Conservation (phyloP, 176 grass and related monocot genomes). For the Rhipidocladum racemiflorum region DNA sequence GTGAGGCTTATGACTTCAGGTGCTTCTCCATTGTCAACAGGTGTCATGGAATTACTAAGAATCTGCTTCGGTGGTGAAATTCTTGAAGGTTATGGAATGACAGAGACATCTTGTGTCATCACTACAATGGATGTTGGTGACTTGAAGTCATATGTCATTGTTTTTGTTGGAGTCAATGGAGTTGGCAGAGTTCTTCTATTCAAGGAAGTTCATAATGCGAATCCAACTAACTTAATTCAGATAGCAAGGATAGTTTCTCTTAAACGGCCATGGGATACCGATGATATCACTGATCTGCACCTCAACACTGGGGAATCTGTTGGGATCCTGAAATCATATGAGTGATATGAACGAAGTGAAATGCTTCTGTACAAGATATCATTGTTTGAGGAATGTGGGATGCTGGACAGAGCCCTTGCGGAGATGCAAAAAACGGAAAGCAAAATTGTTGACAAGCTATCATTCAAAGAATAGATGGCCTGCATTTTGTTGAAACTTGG, state of each 20-base stretch:
- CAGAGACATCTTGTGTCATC: conserved; percentile 94
- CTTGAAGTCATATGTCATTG: too few species aligned
- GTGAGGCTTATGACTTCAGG: conserved; percentile 85
- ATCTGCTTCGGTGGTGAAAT: conserved; percentile 78
- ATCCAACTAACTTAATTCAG: too few species aligned
- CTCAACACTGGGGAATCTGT: too few species aligned
- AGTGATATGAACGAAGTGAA: too few species aligned
- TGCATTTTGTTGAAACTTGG: conserved; percentile 73
- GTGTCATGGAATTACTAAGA: conserved; percentile 96
- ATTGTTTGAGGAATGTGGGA: conserved; percentile 82
- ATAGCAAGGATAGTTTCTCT: too few species aligned
- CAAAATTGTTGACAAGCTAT: conserved; percentile 95
- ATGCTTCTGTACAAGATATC: too few species aligned
- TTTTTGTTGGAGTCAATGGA: too few species aligned
- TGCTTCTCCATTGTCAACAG: conserved; percentile 82
- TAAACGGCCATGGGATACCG: too few species aligned
- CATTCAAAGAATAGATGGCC: conserved; percentile 96
- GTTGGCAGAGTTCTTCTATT: too few species aligned
- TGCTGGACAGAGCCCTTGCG: conserved; percentile 78
- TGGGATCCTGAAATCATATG: too few species aligned
- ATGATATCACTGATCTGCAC: too few species aligned
- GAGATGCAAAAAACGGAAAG: conserved; percentile 83
- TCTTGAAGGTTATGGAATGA: conserved; percentile 97
- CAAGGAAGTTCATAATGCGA: too few species aligned
- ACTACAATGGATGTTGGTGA: conserved; percentile 64